phyloP scores from a whole-genome alignment of 345 rosid genomes.

The Rhizophora mangle region DNA sequence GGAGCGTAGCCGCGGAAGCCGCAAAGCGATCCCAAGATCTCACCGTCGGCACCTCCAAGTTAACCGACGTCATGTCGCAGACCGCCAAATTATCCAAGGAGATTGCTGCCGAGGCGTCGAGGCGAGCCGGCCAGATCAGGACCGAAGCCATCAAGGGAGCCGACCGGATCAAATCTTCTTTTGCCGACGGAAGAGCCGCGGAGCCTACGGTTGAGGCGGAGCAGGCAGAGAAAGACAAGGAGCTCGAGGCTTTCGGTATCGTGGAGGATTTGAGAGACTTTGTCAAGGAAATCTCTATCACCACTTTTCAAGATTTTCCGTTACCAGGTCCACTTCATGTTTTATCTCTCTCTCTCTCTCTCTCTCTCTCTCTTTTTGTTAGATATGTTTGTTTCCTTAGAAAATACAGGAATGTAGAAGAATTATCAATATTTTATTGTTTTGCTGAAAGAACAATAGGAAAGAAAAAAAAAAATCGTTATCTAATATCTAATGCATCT shows the following conservation, averaged over 20 bases:
- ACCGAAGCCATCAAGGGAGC: conserved; percentile 48
- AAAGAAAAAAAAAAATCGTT: no score
- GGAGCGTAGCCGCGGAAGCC: conserved; percentile 55
- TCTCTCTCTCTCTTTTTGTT: neutral
- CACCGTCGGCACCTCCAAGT: conserved; percentile 35
- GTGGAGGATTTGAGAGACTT: conserved; percentile 59
- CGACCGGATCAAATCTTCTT: conserved; percentile 46
- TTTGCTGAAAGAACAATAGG: no score
- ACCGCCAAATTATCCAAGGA: conserved; percentile 47
- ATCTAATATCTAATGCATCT: no score
- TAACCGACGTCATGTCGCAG: conserved; percentile 42
- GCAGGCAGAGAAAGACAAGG: conserved; percentile 22
- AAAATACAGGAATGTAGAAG: no score
- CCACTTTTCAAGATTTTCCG: conserved; percentile 58
- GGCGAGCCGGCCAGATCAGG: conserved; percentile 49
- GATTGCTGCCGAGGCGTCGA: conserved; percentile 55
- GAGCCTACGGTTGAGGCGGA: conserved; percentile 3
- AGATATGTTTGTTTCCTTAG: neutral
- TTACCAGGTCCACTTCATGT: conserved; percentile 33
- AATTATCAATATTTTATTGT: no score
- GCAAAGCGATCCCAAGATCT: conserved; percentile 25
- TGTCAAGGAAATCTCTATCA: conserved; percentile 42
- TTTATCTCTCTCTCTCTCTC: neutral
- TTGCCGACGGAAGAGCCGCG: conserved; percentile 30
- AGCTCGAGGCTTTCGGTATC: conserved; percentile 46